A percentile compares a stretch with the other conserved stretches of the same genome.
These are phyloP conservation scores for Sarocladium kiliense DNA, from an alignment of 2,329 filamentous ascomycete species.

Conservation along the genomic window DNA sequence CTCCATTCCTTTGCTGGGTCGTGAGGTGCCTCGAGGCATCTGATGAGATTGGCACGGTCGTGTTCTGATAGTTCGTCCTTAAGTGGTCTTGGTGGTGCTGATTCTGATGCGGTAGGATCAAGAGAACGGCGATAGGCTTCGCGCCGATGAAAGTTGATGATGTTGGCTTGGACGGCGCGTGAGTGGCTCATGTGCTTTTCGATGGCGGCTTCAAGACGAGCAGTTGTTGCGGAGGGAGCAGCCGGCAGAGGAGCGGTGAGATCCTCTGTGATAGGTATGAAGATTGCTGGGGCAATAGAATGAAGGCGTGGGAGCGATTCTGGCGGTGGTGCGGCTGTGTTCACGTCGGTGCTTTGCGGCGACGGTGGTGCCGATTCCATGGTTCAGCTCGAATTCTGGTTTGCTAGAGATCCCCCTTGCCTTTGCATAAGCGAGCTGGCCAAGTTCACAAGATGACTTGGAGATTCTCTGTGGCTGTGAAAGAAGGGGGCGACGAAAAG, in stretches of 20 bases:
- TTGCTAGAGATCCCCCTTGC: too few species aligned
- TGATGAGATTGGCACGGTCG: constrained; percentile 21
- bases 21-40: constrained; percentile 22
- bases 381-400: too few species aligned
- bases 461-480: too few species aligned
- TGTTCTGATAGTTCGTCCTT: not conserved
- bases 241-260: constrained; percentile 16
- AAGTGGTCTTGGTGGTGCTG: not conserved
- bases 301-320: constrained; percentile 16
- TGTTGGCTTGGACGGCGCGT: constrained; percentile 23
- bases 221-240: constrained; percentile 8
- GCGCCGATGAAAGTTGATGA: constrained; percentile 22
- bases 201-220: constrained; percentile 17
- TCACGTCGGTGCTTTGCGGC: constrained; percentile 10
- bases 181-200: constrained; percentile 20
- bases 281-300: constrained; percentile 25
- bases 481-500: too few species aligned
- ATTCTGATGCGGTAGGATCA: not conserved
- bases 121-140: constrained; percentile 22
- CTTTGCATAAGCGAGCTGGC: too few species aligned
- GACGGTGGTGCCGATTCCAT: not conserved
- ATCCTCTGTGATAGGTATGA: constrained; percentile 25
- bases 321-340: not conserved
- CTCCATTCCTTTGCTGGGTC: constrained; percentile 8
- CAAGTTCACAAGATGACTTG: too few species aligned